Evolutionary conservation across 1,139 yeast species (phyloP), one percentile per base, ranked within the genome.

Genomic region (Lodderomyces margitis): DNA sequence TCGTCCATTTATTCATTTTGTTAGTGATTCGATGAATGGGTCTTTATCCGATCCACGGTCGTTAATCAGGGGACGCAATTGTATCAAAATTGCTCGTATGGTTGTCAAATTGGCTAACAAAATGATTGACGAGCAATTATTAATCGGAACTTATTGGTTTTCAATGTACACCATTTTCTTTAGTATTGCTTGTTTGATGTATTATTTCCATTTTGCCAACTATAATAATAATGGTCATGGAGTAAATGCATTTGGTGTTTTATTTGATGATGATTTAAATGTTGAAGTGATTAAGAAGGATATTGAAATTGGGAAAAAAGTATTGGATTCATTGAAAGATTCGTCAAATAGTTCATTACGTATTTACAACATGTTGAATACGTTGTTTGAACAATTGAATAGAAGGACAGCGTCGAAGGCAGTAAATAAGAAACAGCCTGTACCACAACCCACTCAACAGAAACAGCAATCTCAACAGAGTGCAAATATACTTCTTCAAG

Each of bases 71-170:
- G 96, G 96, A 0, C 75, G 85, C 52, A 87, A 87, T 56, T 88
- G 96, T 61, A 85, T 88, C 40, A 82, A 83, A 50, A 92, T 87
- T 5, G 92, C 96, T 0, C 70, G 96, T 50, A 78, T 86, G 52
- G 95, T 86, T 23, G 91, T 89, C 12, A 83, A 85, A 52, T 62
- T 88, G 46, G 92, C 96, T 0, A 83, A 86, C 57, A 92, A 86
- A 51, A 80, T 89, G 87, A 80, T 86, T 47, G 79, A 80, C 48
- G 81, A 81, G 47, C 75, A 84, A 46, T 73, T 87, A 56, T 68
- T 89, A 43, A 80, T 86, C 47, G 96, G 96, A 1, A 87, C 96
- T 2, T 89, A 89, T 59, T 88, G 96, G 96, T 89, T 88, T 58
- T 83, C 94, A 12, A 84, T 86, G 61, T 89, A 89, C 59, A 87